Base-by-base conservation (phyloP, 352 stramenopile genomes). In the Globisporangium megalacanthum region DNA sequence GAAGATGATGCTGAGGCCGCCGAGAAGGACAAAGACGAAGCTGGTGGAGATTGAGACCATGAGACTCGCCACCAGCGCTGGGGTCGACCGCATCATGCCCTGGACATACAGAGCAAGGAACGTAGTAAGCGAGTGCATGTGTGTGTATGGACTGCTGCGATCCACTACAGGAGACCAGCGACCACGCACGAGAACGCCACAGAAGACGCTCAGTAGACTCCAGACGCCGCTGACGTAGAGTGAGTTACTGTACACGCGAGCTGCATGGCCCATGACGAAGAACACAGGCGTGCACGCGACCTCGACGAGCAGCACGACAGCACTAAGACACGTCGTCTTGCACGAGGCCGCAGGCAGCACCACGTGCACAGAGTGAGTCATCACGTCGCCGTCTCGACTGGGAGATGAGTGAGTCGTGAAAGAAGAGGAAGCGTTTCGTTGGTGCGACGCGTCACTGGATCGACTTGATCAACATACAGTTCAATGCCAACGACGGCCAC, bases 1-100 rank as follows among this genome's bases (percentile, higher is more conserved):
- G 49, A 78, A 87, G 48, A 92, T 58, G 45, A 88, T 61, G 53
- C 77, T 88, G 13, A 92, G 52, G 0, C 79, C 79, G 33, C 77
- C 76, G 8, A 86, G 69, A 15, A 89, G 45, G 6, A 77, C 61
- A 52, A 68, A 79, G 6, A 61, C 66, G 52, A 86, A 87, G 36
- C 68, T 65, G n/a, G 67, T 65, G 9, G 66, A 73, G 55, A 86
- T 68, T 1, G 70, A 56, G 10, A 84, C 31, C 56, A 88, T 84
- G 20, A 89, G 69, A 48, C 75, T 88, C n/a, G 58, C 44, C 4
- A 89, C 63, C 29, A 73, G 59, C 6, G 73, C 58, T 8, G 82
- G 76, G 5, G 79, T 89, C 6, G 75, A 80, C 25, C 69, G 72
- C 48, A 62, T 53, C 49, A 62, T 41, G 0, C 56, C 56, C 56